Percentiles rank a stretch among this genome's conserved stretches.
phyloP scores from a whole-genome alignment of 1,284 basidiomycete genomes.

The Amylostereum chailletii region DNA sequence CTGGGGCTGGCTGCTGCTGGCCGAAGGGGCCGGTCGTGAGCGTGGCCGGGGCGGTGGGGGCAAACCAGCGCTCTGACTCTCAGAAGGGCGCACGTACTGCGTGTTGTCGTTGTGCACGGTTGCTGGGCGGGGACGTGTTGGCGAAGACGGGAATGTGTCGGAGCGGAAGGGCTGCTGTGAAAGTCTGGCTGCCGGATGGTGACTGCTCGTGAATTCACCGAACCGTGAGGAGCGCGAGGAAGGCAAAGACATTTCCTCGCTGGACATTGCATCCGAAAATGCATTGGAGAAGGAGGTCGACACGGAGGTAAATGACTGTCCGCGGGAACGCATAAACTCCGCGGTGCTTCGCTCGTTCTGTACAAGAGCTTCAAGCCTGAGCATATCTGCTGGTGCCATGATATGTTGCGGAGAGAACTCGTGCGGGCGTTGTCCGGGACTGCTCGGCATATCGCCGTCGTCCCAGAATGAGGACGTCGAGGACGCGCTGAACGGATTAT shows the following conservation, averaged over 20 bases:
- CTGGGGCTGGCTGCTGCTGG: constrained; percentile 5
- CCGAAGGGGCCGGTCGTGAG: constrained; percentile 10
- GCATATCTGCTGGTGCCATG: constrained; percentile 57
- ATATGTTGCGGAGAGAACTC: constrained; percentile 56
- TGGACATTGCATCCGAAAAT: not conserved
- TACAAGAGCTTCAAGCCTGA: constrained; percentile 41
- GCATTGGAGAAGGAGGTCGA: constrained; percentile 6
- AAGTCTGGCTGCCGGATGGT: no score
- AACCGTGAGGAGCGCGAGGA: no score
- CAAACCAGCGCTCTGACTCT: constrained; percentile 15
- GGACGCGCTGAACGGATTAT: constrained; percentile 15
- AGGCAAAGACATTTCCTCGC: no score
- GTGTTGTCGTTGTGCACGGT: no score
- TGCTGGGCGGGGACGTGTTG: no score
- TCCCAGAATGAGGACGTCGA: constrained; percentile 40
- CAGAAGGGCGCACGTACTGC: constrained; percentile 1
- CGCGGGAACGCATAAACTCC: constrained; percentile 13
- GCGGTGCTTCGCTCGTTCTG: constrained; percentile 25
- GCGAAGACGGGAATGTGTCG: no score
- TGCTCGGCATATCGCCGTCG: constrained; percentile 19
- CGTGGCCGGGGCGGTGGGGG: constrained; percentile 30
- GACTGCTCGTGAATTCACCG: no score
- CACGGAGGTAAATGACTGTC: constrained; percentile 7
- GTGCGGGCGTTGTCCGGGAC: not conserved
- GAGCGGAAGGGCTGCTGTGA: no score